Conservation (phyloP, 257 asterid species). For the Prunella vulgaris region DNA sequence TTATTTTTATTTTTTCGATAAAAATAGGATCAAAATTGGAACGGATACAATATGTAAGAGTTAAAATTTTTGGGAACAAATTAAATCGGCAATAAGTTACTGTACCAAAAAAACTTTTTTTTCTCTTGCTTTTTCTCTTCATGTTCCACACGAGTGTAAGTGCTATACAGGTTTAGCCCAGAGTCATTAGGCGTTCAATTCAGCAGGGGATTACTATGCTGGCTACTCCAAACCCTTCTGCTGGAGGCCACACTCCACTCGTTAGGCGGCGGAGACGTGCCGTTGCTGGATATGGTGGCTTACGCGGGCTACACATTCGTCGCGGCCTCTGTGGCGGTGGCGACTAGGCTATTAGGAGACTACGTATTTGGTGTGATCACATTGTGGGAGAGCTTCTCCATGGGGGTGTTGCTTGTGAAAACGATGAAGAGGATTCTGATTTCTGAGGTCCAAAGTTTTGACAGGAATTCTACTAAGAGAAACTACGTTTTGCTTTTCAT, state of each 20-base stretch:
- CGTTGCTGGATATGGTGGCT: constrained; percentile 33
- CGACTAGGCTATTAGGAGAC: constrained; percentile 18
- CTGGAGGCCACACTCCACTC: constrained; percentile 25
- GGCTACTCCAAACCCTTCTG: constrained; percentile 31
- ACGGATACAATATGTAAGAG: no score
- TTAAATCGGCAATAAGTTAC: no score
- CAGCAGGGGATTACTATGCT: constrained; percentile 25
- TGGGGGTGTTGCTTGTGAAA: constrained; percentile 39
- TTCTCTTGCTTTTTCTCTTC: not conserved
- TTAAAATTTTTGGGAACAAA: no score
- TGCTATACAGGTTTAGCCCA: constrained; percentile 30
- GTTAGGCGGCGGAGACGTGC: constrained; percentile 29
- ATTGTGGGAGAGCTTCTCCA: constrained; percentile 32
- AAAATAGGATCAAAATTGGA: no score
- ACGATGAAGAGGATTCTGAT: constrained; percentile 36
- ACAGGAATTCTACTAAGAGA: constrained; percentile 21
- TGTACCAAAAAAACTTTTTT: no score
- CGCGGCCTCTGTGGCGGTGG: constrained; percentile 18
- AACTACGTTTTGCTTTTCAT: constrained; percentile 27
- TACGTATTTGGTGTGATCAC: constrained; percentile 5
- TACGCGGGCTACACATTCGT: constrained; percentile 32
- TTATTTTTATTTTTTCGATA: no score
- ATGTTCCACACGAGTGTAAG: not conserved
- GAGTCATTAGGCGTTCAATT: constrained; percentile 30
- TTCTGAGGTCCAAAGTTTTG: constrained; percentile 28